A percentile compares a stretch with the other conserved stretches of the same genome.
Conservation (phyloP, 108 stramenopile species). For the Pseudonitzschia pungens region DNA sequence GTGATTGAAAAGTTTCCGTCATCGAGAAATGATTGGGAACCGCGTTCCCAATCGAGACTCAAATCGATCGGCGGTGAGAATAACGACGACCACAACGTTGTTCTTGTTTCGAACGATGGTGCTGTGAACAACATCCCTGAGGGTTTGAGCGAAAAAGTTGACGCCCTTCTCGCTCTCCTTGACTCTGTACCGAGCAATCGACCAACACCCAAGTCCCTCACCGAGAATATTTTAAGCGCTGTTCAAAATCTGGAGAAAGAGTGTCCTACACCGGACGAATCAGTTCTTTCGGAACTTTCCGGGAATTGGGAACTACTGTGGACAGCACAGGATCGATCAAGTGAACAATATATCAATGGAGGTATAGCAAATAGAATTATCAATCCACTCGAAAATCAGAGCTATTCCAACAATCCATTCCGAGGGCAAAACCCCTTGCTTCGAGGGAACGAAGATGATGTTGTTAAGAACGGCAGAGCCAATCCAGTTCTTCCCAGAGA, state of each 20-base stretch:
- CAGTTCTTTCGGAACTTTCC: constrained; percentile 52
- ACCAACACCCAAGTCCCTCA: constrained; percentile 55
- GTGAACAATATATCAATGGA: constrained; percentile 19
- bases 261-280: constrained; percentile 52
- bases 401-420: constrained; percentile 76
- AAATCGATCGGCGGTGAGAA: not conserved
- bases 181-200: constrained; percentile 31
- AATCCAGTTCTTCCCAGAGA: constrained; percentile 67
- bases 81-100: not conserved
- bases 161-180: constrained; percentile 1
- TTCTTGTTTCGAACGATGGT: not conserved
- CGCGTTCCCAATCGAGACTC: not conserved
- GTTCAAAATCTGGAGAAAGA: constrained; percentile 47
- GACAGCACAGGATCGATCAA: constrained; percentile 76
- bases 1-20: too few relatives aligned
- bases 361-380: not conserved
- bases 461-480: constrained; percentile 34
- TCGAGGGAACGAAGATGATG: not conserved
- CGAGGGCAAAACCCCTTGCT: constrained; percentile 14
- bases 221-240: constrained; percentile 49
- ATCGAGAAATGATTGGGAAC: too few relatives aligned
- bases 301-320: constrained; percentile 82
- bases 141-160: not conserved
- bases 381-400: constrained; percentile 80
- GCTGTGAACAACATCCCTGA: not conserved